Conservation (phyloP, 2,329 filamentous ascomycete species). For the Xylariaceae sp. region DNA sequence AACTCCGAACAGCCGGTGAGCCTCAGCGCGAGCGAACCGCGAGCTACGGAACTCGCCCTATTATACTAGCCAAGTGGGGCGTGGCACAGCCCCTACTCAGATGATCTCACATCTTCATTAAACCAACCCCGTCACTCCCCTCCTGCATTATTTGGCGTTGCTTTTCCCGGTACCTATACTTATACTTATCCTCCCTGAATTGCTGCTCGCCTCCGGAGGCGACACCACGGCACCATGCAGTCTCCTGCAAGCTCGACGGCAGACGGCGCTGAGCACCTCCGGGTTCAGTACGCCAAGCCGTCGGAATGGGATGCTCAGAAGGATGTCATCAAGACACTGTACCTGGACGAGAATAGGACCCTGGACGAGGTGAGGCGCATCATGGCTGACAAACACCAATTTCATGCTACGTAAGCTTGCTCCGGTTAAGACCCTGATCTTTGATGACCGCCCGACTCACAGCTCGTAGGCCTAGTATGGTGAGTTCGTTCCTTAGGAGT, state of each 20-base stretch:
- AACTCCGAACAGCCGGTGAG: not conserved
- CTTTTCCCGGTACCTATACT: not conserved
- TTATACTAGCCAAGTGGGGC: not conserved
- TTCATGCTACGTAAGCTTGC: slow-evolving; percentile 36
- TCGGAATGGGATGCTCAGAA: slow-evolving; percentile 24
- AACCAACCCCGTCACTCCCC: not conserved
- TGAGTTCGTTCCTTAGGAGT: slow-evolving; percentile 14
- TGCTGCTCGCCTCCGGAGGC: slow-evolving; percentile 7
- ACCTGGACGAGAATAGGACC: slow-evolving; percentile 38
- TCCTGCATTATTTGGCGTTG: not conserved
- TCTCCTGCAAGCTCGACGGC: slow-evolving; percentile 10
- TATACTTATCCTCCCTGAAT: not conserved
- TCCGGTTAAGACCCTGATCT: slow-evolving; percentile 3
- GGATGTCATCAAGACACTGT: slow-evolving; percentile 35
- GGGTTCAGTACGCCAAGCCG: slow-evolving; percentile 21
- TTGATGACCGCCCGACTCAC: slow-evolving; percentile 11
- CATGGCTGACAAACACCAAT: slow-evolving; percentile 36
- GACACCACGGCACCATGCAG: slow-evolving; percentile 11
- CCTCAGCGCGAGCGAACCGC: not conserved
- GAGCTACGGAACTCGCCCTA: not conserved
- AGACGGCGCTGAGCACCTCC: slow-evolving; percentile 13
- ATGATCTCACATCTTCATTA: not conserved
- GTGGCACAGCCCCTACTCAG: not conserved
- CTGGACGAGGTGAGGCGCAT: slow-evolving; percentile 39
- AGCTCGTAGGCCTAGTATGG: slow-evolving; percentile 35